Conservation (phyloP, 75 land plant genomes). For the Isoetes taiwanensis region DNA sequence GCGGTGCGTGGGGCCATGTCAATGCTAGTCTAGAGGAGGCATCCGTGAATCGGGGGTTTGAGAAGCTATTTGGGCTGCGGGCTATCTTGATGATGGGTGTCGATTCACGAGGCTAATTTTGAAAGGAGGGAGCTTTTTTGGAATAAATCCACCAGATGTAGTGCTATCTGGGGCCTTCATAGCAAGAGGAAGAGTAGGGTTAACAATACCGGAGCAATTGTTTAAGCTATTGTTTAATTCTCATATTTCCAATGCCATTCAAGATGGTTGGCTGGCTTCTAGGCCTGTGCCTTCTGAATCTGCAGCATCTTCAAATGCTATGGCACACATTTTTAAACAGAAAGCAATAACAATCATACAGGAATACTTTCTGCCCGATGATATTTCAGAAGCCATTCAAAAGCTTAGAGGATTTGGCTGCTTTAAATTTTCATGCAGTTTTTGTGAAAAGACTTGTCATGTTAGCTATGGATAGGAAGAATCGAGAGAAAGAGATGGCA, state of each 20-base stretch:
- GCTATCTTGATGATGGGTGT: no score
- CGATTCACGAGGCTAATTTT: no score
- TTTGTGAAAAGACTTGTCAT: constrained; percentile 72
- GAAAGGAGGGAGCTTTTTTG: no score
- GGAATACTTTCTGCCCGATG: constrained; percentile 85
- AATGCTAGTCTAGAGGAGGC: no score
- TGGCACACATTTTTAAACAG: constrained; percentile 45
- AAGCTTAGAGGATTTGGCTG: constrained; percentile 72
- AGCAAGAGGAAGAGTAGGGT: no score
- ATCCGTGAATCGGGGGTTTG: no score
- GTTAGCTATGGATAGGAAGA: constrained; percentile 72
- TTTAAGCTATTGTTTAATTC: no score
- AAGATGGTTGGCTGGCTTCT: constrained; percentile 65
- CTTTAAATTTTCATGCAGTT: constrained; percentile 55
- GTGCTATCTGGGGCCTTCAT: no score
- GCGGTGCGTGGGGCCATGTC: no score
- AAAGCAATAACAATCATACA: constrained; percentile 62
- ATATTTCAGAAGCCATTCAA: constrained; percentile 73
- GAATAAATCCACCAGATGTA: no score
- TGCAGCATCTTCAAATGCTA: constrained; percentile 10
- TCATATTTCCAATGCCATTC: no score
- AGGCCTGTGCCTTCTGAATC: constrained; percentile 24
- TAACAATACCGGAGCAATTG: constrained; percentile 29
- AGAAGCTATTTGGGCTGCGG: no score
- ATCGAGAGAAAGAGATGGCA: constrained; percentile 82